A percentile compares a stretch with the other conserved stretches of the same genome.
Evolutionary conservation across 805 yeast genomes (phyloP).

Genomic region (Metschnikowia drakensbergensis): DNA sequence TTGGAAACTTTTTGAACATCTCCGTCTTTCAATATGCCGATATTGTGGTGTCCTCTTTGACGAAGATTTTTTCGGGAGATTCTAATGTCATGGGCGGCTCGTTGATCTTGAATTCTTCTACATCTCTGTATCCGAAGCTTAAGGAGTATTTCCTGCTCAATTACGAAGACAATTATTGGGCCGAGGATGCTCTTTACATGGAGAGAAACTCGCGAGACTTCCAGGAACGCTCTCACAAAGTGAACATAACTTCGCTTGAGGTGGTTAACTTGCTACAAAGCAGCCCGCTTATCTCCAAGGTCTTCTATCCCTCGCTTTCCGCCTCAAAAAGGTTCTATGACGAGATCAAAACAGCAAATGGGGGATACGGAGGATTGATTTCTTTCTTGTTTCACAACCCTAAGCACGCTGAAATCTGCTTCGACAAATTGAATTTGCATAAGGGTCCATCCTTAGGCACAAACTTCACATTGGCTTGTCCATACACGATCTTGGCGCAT

Average conservation of each 20-base stretch:
- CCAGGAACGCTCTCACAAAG: slow-evolving; percentile 52
- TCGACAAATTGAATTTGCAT: slow-evolving; percentile 62
- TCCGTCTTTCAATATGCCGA: slow-evolving; percentile 83
- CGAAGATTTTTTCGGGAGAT: slow-evolving; percentile 92
- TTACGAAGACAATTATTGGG: slow-evolving; percentile 79
- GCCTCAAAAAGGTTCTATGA: slow-evolving; percentile 66
- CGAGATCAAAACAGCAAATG: slow-evolving; percentile 55
- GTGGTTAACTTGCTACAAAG: slow-evolving; percentile 51
- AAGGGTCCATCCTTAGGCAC: slow-evolving; percentile 94
- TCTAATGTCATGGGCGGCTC: slow-evolving; percentile 96
- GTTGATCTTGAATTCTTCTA: slow-evolving; percentile 67
- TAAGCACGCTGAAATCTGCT: slow-evolving; percentile 66
- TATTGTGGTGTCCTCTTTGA: slow-evolving; percentile 78
- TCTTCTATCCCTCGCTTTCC: slow-evolving; percentile 67
- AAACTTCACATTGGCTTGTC: slow-evolving; percentile 84
- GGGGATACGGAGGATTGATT: slow-evolving; percentile 88
- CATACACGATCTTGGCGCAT: slow-evolving; percentile 85
- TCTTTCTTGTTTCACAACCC: slow-evolving; percentile 67
- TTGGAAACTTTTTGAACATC: slow-evolving; percentile 84
- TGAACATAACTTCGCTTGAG: slow-evolving; percentile 53
- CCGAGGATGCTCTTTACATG: slow-evolving; percentile 86
- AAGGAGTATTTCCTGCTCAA: slow-evolving; percentile 48
- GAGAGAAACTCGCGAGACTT: slow-evolving; percentile 94
- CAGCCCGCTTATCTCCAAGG: slow-evolving; percentile 52
- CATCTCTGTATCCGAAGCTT: slow-evolving; percentile 47